These are phyloP conservation scores for Eucalyptus guilfoylei DNA, from an alignment of 345 rosid species.

Conservation along the genomic window DNA sequence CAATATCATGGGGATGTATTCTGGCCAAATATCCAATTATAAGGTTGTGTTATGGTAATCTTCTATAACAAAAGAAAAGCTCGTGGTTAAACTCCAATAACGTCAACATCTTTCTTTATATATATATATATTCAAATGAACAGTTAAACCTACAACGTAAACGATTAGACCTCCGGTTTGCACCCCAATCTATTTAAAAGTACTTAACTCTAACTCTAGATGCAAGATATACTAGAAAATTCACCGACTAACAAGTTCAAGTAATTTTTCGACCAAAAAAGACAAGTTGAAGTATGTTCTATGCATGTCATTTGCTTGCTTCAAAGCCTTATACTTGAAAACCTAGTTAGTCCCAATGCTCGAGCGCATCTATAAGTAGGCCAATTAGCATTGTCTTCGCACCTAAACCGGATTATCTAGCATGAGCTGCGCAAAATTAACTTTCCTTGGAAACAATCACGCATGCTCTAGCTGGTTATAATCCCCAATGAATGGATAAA, in stretches of 20 bases:
- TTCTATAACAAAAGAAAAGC: background rate
- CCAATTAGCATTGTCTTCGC: background rate
- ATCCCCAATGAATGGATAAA: background rate
- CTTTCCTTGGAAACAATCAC: background rate
- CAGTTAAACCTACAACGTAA: too few species aligned
- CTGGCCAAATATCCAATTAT: background rate
- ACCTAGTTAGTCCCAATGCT: background rate
- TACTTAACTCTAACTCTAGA: background rate
- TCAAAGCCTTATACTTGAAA: background rate
- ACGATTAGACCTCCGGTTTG: background rate
- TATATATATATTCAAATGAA: background rate
- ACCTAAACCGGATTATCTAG: background rate
- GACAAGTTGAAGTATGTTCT: too few species aligned
- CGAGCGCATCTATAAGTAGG: background rate
- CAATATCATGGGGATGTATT: background rate
- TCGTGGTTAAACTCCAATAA: background rate
- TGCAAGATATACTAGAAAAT: background rate
- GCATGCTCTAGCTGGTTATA: background rate
- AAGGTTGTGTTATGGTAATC: background rate
- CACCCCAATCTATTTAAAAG: background rate
- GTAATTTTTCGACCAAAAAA: background rate
- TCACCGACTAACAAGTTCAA: background rate
- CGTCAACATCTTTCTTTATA: fast-evolving
- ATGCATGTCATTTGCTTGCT: background rate
- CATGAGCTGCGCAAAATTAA: background rate